A percentile compares a stretch with the other conserved stretches of the same genome.
These are phyloP conservation scores for Gossypium schwendimanii DNA, from an alignment of 441 rosid species.

Conservation along the genomic window DNA sequence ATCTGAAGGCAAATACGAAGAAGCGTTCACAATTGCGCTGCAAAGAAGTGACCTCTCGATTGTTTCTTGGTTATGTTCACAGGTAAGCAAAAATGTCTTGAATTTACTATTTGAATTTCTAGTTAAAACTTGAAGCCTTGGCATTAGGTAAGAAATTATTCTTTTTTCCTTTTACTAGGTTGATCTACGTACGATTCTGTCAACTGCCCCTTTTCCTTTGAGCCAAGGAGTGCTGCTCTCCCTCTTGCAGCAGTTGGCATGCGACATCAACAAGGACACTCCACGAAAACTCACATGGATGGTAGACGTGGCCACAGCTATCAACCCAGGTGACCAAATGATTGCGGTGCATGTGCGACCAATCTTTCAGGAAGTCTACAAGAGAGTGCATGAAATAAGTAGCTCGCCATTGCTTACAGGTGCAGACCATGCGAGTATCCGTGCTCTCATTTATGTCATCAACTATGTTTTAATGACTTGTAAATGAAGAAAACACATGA, in stretches of 20 bases:
- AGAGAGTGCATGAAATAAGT: conserved; percentile 40
- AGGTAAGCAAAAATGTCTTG: not conserved
- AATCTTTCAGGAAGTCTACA: conserved; percentile 57
- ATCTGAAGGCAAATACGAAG: conserved; percentile 50
- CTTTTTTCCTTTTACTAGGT: conserved; percentile 24
- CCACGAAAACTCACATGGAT: conserved; percentile 48
- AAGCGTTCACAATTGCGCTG: conserved; percentile 49
- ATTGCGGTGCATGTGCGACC: conserved; percentile 41
- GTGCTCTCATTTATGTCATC: conserved; percentile 50
- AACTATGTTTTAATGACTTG: conserved; percentile 52
- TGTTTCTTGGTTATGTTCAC: conserved; percentile 63
- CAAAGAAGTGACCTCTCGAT: conserved; percentile 53
- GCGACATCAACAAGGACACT: conserved; percentile 44
- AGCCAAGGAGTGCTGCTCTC: conserved; percentile 69
- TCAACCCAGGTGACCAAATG: conserved; percentile 49
- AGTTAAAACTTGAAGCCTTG: not conserved
- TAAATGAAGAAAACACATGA: conserved; percentile 26
- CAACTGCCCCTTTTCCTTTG: conserved; percentile 38
- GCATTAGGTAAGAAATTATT: not conserved
- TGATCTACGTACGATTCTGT: conserved; percentile 39
- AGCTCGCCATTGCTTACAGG: conserved; percentile 30
- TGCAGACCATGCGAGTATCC: conserved; percentile 37
- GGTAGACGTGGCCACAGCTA: conserved; percentile 47
- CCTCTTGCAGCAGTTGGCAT: conserved; percentile 58
- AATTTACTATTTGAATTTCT: not conserved